Conservation (phyloP, 1,284 basidiomycete species). For the Leucocoprinus gongylophorus region DNA sequence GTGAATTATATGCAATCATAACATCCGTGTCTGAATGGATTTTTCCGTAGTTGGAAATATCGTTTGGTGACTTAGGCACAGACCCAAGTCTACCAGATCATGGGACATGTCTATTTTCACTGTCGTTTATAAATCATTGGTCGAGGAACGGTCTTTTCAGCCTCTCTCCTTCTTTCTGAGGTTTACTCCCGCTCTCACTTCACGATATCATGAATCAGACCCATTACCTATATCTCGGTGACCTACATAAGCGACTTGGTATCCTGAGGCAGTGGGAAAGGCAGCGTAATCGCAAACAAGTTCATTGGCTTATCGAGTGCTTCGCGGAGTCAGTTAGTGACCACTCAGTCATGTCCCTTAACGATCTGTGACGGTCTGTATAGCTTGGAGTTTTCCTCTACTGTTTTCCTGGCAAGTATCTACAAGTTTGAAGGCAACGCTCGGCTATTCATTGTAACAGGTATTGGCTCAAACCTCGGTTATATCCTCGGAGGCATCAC, state of each 20-base stretch:
- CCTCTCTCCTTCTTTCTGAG: neutral
- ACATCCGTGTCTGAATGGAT: slow-evolving; percentile 1
- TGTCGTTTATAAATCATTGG: slow-evolving; percentile 12
- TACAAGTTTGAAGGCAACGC: neutral
- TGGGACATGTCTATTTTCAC: slow-evolving; percentile 2
- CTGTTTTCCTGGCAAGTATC: slow-evolving; percentile 45
- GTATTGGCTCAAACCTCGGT: slow-evolving; percentile 51
- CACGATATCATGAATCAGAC: slow-evolving; percentile 3
- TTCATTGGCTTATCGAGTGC: slow-evolving; percentile 50
- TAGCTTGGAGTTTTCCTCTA: slow-evolving; percentile 32
- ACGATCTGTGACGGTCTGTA: neutral
- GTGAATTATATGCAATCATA: neutral
- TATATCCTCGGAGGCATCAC: slow-evolving; percentile 48
- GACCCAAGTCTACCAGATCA: neutral
- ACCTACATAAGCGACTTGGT: slow-evolving; percentile 34
- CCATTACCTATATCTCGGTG: slow-evolving; percentile 33
- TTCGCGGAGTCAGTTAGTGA: slow-evolving; percentile 52
- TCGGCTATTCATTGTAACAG: slow-evolving; percentile 26
- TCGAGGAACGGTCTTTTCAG: neutral
- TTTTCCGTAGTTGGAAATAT: slow-evolving; percentile 1
- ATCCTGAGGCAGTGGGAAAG: slow-evolving; percentile 48
- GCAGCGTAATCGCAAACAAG: slow-evolving; percentile 36
- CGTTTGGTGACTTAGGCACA: neutral
- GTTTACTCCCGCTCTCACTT: neutral
- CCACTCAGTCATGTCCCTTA: neutral